Conservation (phyloP, 495 filamentous ascomycete species). For the Aspergillus cavernicola region DNA sequence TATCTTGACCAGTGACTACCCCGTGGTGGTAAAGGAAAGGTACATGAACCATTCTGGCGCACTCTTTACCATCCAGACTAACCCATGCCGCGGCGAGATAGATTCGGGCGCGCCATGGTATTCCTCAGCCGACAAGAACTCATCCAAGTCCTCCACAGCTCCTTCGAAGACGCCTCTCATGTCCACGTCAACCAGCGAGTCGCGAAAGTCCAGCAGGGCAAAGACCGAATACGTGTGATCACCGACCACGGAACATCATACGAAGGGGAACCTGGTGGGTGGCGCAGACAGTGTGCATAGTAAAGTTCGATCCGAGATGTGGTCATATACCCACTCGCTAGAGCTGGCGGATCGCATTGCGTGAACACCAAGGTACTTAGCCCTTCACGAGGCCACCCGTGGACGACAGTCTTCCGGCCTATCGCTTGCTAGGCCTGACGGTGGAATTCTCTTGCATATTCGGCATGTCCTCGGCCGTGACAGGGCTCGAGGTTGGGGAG, state of each 20-base stretch:
- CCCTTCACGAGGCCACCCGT: too few species aligned
- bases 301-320: conserved; percentile 22
- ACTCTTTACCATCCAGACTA: not conserved
- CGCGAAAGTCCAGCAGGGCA: conserved; percentile 2
- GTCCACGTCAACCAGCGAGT: conserved; percentile 9
- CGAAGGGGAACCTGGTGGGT: conserved; percentile 7
- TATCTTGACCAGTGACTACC: not conserved
- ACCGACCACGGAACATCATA: not conserved
- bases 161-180: not conserved
- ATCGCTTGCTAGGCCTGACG: conserved; percentile 17
- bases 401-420: too few species aligned
- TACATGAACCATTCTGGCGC: too few species aligned
- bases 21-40: conserved; percentile 8
- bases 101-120: conserved; percentile 15
- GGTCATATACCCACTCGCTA: conserved; percentile 24
- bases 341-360: not conserved
- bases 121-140: conserved; percentile 32
- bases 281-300: conserved; percentile 8
- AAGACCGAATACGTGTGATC: not conserved
- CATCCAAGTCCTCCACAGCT: conserved; percentile 21
- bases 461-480: conserved; percentile 20
- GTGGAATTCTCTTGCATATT: conserved; percentile 22
- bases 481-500: conserved; percentile 12
- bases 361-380: not conserved
- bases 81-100: not conserved